These are phyloP conservation scores for Talaromyces sp. DNA, from an alignment of 2,329 filamentous ascomycete genomes.

Conservation along the genomic window DNA sequence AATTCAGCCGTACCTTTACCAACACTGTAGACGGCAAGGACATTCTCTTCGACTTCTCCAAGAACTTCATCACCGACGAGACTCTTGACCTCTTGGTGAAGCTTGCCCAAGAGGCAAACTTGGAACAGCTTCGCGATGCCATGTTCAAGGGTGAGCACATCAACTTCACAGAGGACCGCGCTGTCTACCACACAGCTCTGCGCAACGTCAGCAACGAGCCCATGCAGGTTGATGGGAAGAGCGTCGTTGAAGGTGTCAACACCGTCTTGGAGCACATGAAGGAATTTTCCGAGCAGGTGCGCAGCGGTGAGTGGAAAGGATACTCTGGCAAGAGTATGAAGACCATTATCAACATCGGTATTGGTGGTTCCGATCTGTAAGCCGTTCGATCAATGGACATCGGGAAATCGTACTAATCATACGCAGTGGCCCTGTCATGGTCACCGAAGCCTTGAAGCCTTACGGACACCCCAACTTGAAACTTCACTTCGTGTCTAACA, in stretches of 20 bases:
- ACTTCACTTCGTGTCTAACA: slow-evolving; percentile 98
- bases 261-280: slow-evolving; percentile 94
- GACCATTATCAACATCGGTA: slow-evolving; percentile 95
- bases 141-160: slow-evolving; percentile 99
- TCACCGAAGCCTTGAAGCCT: slow-evolving; percentile 92
- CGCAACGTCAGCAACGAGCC: slow-evolving; percentile 82
- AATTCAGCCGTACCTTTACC: slow-evolving; percentile 81
- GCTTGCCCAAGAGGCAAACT: slow-evolving; percentile 82
- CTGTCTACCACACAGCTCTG: slow-evolving; percentile 91
- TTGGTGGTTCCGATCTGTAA: slow-evolving; percentile 96
- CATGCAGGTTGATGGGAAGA: slow-evolving; percentile 81
- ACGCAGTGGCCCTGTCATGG: slow-evolving; percentile 89
- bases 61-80: slow-evolving; percentile 96
- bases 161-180: slow-evolving; percentile 97
- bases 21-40: slow-evolving; percentile 75
- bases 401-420: not conserved
- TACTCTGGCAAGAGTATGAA: slow-evolving; percentile 96
- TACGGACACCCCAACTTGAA: slow-evolving; percentile 84
- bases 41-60: slow-evolving; percentile 97
- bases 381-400: slow-evolving; percentile 22
- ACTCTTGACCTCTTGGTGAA: slow-evolving; percentile 81
- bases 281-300: slow-evolving; percentile 91
- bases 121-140: slow-evolving; percentile 90
- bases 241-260: slow-evolving; percentile 92
- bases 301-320: slow-evolving; percentile 94